Conservation (phyloP, 2,329 filamentous ascomycete genomes). For the Neocucurbitaria cava region DNA sequence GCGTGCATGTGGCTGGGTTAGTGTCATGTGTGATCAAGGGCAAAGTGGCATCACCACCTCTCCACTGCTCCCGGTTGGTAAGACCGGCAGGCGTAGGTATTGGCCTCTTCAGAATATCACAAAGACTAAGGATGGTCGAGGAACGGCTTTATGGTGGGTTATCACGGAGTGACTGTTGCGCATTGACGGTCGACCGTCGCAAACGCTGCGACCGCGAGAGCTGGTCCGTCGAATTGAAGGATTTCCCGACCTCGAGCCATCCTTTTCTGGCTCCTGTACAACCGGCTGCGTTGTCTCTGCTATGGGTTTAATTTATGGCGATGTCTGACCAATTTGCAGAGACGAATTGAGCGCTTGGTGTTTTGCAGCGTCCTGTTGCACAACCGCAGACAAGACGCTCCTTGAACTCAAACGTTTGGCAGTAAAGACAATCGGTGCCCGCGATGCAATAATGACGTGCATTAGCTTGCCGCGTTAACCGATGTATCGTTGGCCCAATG, state of each 20-base stretch:
- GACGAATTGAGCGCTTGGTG: not conserved
- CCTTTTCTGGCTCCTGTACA: not conserved
- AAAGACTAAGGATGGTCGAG: not conserved
- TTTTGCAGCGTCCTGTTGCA: not conserved
- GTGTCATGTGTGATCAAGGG: not conserved
- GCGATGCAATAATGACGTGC: conserved; percentile 3
- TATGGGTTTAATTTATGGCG: not conserved
- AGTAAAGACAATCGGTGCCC: not conserved
- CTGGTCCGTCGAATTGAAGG: not conserved
- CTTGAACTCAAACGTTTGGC: not conserved
- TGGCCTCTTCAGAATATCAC: not conserved
- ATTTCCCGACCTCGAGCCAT: not conserved
- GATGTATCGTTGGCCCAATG: not conserved
- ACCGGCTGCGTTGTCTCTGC: not conserved
- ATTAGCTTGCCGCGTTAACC: not conserved
- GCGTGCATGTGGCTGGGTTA: not conserved
- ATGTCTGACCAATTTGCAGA: not conserved
- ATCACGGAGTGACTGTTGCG: not conserved
- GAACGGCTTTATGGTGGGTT: not conserved
- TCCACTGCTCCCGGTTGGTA: not conserved
- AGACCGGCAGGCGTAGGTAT: not conserved
- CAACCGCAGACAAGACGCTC: not conserved
- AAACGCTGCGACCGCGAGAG: not conserved
- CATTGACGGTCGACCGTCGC: not conserved
- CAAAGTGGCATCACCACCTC: not conserved